Percentiles rank a stretch among this genome's conserved stretches.
Conservation (phyloP, 2,329 filamentous ascomycete species). For the Tolypocladium capitatum region DNA sequence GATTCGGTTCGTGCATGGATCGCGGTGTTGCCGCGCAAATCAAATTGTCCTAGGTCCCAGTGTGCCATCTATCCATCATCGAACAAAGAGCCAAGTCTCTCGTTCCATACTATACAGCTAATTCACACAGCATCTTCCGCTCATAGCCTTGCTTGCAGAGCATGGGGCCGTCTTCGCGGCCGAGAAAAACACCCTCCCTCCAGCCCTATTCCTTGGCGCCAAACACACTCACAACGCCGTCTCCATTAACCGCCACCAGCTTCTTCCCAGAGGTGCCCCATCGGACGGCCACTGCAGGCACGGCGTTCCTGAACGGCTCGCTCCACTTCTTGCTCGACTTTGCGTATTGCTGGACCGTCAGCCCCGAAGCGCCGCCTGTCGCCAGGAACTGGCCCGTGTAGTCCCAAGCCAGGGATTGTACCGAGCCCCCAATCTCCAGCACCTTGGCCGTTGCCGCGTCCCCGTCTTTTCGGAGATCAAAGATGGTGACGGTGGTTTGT, state of each 20-base stretch:
- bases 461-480: slow-evolving; percentile 85
- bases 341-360: slow-evolving; percentile 80
- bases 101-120: neutral
- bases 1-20: neutral
- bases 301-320: slow-evolving; percentile 66
- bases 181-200: neutral
- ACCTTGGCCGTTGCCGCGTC: slow-evolving; percentile 69
- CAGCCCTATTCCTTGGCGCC: slow-evolving; percentile 32
- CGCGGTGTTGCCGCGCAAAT: neutral
- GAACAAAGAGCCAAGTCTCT: neutral
- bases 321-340: slow-evolving; percentile 84
- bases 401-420: slow-evolving; percentile 74
- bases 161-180: neutral
- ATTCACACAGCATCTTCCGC: neutral
- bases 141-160: neutral
- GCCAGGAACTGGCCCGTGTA: slow-evolving; percentile 91
- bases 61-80: neutral
- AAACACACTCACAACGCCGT: slow-evolving; percentile 64
- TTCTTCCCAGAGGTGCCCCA: slow-evolving; percentile 69
- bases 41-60: neutral
- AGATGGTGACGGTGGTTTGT: slow-evolving; percentile 69
- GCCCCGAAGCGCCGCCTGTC: slow-evolving; percentile 62
- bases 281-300: slow-evolving; percentile 56
- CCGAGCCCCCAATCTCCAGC: slow-evolving; percentile 70
- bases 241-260: slow-evolving; percentile 59